phyloP scores from a whole-genome alignment of 495 filamentous ascomycete genomes.

The Tuber borchii region DNA sequence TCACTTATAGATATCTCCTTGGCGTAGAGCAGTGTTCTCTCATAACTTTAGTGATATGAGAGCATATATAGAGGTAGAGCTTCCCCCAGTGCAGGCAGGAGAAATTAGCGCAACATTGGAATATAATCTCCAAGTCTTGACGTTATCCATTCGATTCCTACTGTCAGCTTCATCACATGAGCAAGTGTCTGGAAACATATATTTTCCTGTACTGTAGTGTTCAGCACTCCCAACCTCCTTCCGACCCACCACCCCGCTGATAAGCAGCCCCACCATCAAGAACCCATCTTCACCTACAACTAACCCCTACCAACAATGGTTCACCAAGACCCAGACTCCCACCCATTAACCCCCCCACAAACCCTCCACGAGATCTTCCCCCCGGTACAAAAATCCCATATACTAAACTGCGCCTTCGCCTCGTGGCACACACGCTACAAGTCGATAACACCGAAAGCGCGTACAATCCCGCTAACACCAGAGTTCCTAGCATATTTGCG shows the following conservation, averaged over 20 bases:
- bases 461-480: conserved; percentile 65
- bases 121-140: too few relatives aligned
- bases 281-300: neutral
- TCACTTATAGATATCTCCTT: too few relatives aligned
- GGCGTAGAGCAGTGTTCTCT: too few relatives aligned
- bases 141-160: too few relatives aligned
- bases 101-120: too few relatives aligned
- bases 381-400: conserved; percentile 73
- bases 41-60: too few relatives aligned
- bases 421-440: conserved; percentile 79
- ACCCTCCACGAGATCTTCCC: conserved; percentile 54
- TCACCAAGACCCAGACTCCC: conserved; percentile 1
- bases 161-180: too few relatives aligned
- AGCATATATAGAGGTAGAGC: too few relatives aligned
- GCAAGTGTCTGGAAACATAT: too few relatives aligned
- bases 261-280: neutral
- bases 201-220: neutral
- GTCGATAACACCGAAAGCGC: conserved; percentile 70
- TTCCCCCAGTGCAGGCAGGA: too few relatives aligned
- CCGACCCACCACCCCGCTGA: neutral
- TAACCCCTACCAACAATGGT: conserved; percentile 11
- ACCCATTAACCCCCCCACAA: conserved; percentile 48
- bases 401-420: conserved; percentile 89
- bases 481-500: conserved; percentile 81
- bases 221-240: neutral